Percentiles rank a stretch among this genome's conserved stretches.
These are phyloP conservation scores for Stephanodiscus triporus DNA, from an alignment of 108 stramenopile genomes.

Conservation along the genomic window DNA sequence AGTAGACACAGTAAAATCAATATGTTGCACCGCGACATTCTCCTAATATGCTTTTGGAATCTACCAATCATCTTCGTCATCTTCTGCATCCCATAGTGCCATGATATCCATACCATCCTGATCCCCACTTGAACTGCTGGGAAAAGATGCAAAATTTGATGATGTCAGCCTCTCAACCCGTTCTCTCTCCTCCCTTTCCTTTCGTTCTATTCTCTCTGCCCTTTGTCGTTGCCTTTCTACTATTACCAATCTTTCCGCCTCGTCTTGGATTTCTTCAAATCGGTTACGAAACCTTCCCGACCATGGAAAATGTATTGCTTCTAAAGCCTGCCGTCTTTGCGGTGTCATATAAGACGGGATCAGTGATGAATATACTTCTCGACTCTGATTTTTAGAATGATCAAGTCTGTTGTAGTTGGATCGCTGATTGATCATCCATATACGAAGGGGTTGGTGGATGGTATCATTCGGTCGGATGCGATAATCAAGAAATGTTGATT, in stretches of 20 bases:
- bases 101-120: conserved; percentile 38
- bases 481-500: conserved; percentile 34
- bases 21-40: too few relatives aligned
- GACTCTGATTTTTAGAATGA: conserved; percentile 12
- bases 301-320: conserved; percentile 48
- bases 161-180: conserved; percentile 22
- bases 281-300: conserved; percentile 38
- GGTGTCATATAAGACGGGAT: conserved; percentile 44
- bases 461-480: conserved; percentile 30
- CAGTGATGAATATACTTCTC: neutral
- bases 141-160: conserved; percentile 8
- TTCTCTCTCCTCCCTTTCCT: conserved; percentile 30
- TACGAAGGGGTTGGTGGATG: conserved; percentile 40
- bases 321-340: conserved; percentile 38
- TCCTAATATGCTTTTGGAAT: too few relatives aligned
- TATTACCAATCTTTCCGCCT: conserved; percentile 16
- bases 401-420: conserved; percentile 43
- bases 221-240: conserved; percentile 25
- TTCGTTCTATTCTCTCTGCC: conserved; percentile 6
- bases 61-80: conserved; percentile 32
- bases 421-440: conserved; percentile 50
- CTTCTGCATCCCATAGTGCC: conserved; percentile 43
- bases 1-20: too few relatives aligned
- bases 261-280: conserved; percentile 40
- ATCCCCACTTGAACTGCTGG: neutral